Evolutionary conservation across 495 filamentous ascomycete species (phyloP), one percentile per base, ranked within the genome.

Genomic region (Tuber calosporum): DNA sequence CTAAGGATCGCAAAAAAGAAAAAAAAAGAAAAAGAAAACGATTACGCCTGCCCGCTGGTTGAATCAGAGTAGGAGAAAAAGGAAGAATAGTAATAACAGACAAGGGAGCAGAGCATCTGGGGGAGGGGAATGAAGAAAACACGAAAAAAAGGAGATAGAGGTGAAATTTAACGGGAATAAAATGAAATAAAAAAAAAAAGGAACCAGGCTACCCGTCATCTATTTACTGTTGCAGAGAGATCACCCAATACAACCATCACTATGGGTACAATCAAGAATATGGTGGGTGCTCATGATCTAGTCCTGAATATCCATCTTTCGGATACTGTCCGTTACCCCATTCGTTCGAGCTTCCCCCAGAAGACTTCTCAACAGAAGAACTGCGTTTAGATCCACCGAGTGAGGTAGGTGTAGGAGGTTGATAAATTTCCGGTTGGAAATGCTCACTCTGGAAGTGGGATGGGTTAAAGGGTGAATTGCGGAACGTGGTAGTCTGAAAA

Each of bases 381-480:
- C 76, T 77, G 30, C 76, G 67, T 66, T 78, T 78, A 22, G 75
- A 72, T 43, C 20, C 39, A 62, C 75, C 30, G 71, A 73, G 62
- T 67, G 76, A 78, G 4, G 74, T 77, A 41, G 75, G 68, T 26
- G 76, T 75, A 19, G 78, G 79, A 22, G 83, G 83, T 45, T 82
- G 77, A 80, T 84, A 85, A 71, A 85, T 84, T 78, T 91, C 88
- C 0, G 92, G 92, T 77, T 94, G 92, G 77, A 96, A 96, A 78
- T 94, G 90, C 71, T 89, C 86, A 79, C 93, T 94, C 75, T 90
- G 89, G 83, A 91, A 94, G 83, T 96, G 92, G 3, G 91, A 91
- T 68, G 89, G 88, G 77, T 94, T 94, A 83, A 91, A 94, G 37
- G 92, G 90, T 37, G 87, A 90, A 74, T 87, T 87, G 73, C 85